Evolutionary conservation across 129 eudicot species (phyloP).

Genomic region (Ambrosia trifida): DNA sequence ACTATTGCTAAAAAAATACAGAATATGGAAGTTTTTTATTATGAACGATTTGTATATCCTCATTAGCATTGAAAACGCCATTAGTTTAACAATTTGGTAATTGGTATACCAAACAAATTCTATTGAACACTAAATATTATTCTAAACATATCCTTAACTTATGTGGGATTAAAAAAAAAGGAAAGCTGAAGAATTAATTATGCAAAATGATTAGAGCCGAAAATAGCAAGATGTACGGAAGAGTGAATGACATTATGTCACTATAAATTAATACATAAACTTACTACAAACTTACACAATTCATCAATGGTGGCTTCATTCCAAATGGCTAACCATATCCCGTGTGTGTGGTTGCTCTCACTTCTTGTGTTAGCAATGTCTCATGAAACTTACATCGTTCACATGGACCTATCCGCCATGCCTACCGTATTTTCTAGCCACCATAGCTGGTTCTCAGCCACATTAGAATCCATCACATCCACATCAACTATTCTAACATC

Average conservation of each 20-base stretch:
- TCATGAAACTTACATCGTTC: constrained; percentile 61
- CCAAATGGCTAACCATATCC: constrained; percentile 43
- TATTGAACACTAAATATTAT: too few relatives aligned
- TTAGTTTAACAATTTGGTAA: too few relatives aligned
- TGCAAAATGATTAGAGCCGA: too few relatives aligned
- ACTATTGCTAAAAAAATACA: too few relatives aligned
- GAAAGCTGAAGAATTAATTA: too few relatives aligned
- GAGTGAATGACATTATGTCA: background rate
- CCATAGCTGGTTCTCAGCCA: constrained; percentile 69
- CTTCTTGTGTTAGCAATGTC: constrained; percentile 21
- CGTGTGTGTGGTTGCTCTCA: constrained; percentile 37
- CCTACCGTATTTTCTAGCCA: constrained; percentile 64
- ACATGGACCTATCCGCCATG: constrained; percentile 79
- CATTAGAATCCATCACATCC: constrained; percentile 46
- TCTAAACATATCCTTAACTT: too few relatives aligned
- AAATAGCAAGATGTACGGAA: too few relatives aligned
- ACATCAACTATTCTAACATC: constrained; percentile 15
- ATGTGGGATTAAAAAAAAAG: too few relatives aligned
- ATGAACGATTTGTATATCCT: too few relatives aligned
- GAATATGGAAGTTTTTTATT: too few relatives aligned
- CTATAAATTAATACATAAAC: constrained; percentile 24
- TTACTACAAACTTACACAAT: constrained; percentile 9
- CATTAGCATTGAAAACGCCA: too few relatives aligned
- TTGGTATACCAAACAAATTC: too few relatives aligned
- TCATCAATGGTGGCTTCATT: constrained; percentile 21